phyloP scores from a whole-genome alignment of 768 basidiomycete species.

The Chiua virens region DNA sequence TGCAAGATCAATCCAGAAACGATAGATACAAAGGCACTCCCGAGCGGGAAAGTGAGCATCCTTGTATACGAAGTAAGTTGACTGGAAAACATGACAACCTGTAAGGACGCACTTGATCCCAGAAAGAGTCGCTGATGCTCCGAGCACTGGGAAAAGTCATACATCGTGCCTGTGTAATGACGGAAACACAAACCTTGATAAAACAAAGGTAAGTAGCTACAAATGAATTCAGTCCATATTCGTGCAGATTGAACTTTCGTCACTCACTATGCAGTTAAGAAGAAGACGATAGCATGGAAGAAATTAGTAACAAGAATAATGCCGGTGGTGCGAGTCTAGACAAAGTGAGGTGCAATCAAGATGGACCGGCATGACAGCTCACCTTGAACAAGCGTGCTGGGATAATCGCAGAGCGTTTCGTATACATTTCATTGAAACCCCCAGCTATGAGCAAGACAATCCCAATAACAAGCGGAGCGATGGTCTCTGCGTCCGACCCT shows the following conservation, averaged over 20 bases:
- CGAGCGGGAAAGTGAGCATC: constrained; percentile 76
- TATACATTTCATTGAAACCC: constrained; percentile 58
- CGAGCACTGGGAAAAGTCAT: constrained; percentile 46
- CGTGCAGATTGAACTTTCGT: not conserved
- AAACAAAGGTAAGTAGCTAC: constrained; percentile 68
- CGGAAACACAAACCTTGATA: constrained; percentile 49
- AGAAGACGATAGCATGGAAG: constrained; percentile 65
- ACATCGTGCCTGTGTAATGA: not conserved
- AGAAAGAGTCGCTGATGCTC: constrained; percentile 68
- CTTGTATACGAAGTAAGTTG: constrained; percentile 32
- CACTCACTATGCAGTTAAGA: constrained; percentile 39
- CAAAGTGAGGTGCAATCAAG: not conserved
- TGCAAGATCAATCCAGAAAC: constrained; percentile 58
- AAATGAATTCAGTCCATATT: not conserved
- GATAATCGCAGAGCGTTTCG: constrained; percentile 65
- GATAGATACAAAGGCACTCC: constrained; percentile 51
- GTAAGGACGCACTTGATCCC: constrained; percentile 55
- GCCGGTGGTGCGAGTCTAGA: constrained; percentile 70
- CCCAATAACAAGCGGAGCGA: constrained; percentile 61
- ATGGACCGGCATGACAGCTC: constrained; percentile 2
- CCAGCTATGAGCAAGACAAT: constrained; percentile 49
- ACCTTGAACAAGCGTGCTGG: constrained; percentile 77
- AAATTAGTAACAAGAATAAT: constrained; percentile 58
- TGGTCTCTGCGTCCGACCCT: constrained; percentile 64
- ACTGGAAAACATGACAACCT: not conserved